Base-by-base conservation (phyloP, 2,329 filamentous ascomycete genomes). In the Hypocreales sp. region DNA sequence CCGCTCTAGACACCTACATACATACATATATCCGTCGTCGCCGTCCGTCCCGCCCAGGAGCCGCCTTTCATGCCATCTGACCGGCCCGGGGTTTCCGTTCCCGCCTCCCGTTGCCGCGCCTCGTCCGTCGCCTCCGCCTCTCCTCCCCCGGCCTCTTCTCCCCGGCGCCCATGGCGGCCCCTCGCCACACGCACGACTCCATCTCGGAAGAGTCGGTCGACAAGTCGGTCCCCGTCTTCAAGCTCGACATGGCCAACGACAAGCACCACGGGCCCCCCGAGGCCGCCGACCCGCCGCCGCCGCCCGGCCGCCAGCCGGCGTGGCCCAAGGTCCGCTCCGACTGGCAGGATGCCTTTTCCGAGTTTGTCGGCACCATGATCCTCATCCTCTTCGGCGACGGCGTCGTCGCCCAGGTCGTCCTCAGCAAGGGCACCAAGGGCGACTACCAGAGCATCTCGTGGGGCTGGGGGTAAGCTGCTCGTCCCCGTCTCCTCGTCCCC, bases 301-400 rank as follows among this genome's bases (percentile, higher is more conserved):
- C n/a, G 29, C 32, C 20, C 34, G 40, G 44, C 25, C 39, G 48
- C 26, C 30, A 42, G 30, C 42, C 45, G 11, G 32, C 33, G 12
- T 79, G 73, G 74, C 61, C 54, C 25, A 56, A 54, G 21, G 47
- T 71, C 16, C 59, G 72, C 23, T 48, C 56, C 13, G 38, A 49
- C 16, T 53, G 66, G 20, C 60, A 64, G 32, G 72, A 78, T 35
- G 64, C 63, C 2, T 69, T 79, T 36, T 68, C 70, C 1, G 73
- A 80, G 38, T 79, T 79, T 50, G 64, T 75, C 26, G 74, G 73
- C 7, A 74, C 69, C 9, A 72, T 81, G 54, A 62, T 76, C 29
- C 48, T 81, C 35, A 57, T 81, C 32, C 50, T 80, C 22, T 81
- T 81, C 39, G 76, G 76, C 4, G 67, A 80, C 34, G 75, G 72